Evolutionary conservation across 345 rosid genomes (phyloP).

Genomic region (Populus euphratica): DNA sequence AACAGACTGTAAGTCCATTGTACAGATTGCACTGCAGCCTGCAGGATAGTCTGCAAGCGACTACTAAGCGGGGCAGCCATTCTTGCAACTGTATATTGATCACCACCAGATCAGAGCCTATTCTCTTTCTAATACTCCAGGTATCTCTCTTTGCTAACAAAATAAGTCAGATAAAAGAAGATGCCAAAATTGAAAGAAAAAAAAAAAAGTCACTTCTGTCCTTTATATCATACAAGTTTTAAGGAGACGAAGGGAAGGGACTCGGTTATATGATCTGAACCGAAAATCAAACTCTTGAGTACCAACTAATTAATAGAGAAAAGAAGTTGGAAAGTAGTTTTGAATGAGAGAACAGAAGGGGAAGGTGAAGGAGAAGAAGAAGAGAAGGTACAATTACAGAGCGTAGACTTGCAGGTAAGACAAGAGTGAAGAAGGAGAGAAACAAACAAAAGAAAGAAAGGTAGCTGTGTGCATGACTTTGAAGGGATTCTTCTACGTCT

Average conservation of each 20-base stretch:
- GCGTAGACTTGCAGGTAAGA: constrained; percentile 30
- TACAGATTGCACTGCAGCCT: constrained; percentile 85
- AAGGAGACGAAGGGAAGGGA: constrained; percentile 6
- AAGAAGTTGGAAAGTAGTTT: constrained; percentile 8
- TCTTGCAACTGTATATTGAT: background rate
- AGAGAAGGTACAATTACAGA: constrained; percentile 15
- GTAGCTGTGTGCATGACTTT: constrained; percentile 39
- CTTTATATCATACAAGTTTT: background rate
- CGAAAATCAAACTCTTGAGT: constrained; percentile 22
- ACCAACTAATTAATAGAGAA: constrained; percentile 1
- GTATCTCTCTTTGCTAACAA: background rate
- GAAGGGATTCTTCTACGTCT: constrained; percentile 23
- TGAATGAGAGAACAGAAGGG: background rate
- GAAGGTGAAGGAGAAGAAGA: constrained; percentile 10
- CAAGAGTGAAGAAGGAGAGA: background rate
- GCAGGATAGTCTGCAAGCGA: constrained; percentile 64
- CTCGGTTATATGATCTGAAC: constrained; percentile 15
- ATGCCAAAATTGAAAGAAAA: background rate
- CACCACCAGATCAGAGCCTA: background rate
- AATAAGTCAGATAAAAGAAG: background rate
- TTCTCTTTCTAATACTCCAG: background rate
- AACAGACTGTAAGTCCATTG: constrained; percentile 92
- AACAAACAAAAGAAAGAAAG: constrained; percentile 9
- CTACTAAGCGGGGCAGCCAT: constrained; percentile 55
- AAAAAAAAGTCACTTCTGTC: background rate